phyloP scores from a whole-genome alignment of 2,329 filamentous ascomycete species.

The Fusarium papillatum region DNA sequence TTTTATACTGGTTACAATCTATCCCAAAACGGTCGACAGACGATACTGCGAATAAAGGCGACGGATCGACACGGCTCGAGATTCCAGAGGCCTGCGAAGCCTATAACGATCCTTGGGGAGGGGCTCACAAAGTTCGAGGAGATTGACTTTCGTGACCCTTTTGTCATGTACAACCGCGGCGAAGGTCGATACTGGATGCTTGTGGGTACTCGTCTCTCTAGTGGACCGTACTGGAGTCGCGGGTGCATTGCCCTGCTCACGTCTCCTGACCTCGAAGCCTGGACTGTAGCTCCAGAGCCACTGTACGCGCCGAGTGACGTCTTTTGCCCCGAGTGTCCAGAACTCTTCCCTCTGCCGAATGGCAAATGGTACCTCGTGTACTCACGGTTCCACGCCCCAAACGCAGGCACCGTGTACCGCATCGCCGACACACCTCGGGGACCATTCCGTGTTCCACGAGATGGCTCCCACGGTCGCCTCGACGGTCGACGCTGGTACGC shows the following conservation, averaged over 20 bases:
- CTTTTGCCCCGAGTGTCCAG: conserved; percentile 53
- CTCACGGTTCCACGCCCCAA: conserved; percentile 50
- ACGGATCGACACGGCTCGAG: conserved; percentile 42
- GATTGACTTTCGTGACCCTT: conserved; percentile 53
- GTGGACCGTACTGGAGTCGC: conserved; percentile 50
- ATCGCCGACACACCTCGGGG: conserved; percentile 50
- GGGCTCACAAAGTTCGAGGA: conserved; percentile 45
- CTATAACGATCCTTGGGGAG: conserved; percentile 39
- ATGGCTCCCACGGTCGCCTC: conserved; percentile 49
- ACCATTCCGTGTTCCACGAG: conserved; percentile 51
- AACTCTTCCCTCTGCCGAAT: conserved; percentile 50
- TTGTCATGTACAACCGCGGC: conserved; percentile 48
- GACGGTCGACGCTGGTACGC: conserved; percentile 54
- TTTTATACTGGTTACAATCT: conserved; percentile 54
- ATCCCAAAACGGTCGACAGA: conserved; percentile 46
- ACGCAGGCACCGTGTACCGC: conserved; percentile 52
- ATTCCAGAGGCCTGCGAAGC: conserved; percentile 41
- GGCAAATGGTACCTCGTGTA: conserved; percentile 53
- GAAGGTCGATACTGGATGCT: conserved; percentile 53
- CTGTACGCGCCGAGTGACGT: conserved; percentile 51
- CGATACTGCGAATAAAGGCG: conserved; percentile 47
- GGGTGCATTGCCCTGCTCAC: conserved; percentile 54
- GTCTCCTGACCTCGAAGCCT: conserved; percentile 47
- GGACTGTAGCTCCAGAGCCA: conserved; percentile 47
- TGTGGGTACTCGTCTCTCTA: conserved; percentile 49